A percentile compares a stretch with the other conserved stretches of the same genome.
phyloP scores from a whole-genome alignment of 179 eudicot species.

The Sideroxylon spinosum region DNA sequence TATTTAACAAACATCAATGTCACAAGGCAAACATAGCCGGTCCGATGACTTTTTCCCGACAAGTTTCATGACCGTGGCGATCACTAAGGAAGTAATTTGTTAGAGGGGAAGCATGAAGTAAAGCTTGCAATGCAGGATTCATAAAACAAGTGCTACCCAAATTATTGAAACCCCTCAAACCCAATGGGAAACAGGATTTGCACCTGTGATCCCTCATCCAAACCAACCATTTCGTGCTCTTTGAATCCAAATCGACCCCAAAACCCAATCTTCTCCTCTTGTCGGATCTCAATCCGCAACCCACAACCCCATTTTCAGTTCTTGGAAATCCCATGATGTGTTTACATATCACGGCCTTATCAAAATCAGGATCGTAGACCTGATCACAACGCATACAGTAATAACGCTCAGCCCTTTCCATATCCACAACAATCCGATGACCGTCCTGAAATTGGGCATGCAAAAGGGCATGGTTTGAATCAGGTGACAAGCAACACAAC shows the following conservation, averaged over 20 bases:
- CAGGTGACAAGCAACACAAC: slow-evolving; percentile 36
- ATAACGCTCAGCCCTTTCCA: slow-evolving; percentile 34
- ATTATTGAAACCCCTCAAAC: too few relatives aligned
- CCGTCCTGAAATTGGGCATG: slow-evolving; percentile 34
- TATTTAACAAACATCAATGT: too few relatives aligned
- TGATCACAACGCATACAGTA: slow-evolving; percentile 41
- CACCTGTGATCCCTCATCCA: slow-evolving; percentile 25
- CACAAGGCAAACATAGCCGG: too few relatives aligned
- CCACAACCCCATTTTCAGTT: neutral
- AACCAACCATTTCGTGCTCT: slow-evolving; percentile 14
- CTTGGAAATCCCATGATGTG: slow-evolving; percentile 16
- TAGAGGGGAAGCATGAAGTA: too few relatives aligned
- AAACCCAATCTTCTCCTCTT: slow-evolving; percentile 28
- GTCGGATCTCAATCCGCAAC: slow-evolving; percentile 10
- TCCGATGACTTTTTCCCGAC: too few relatives aligned
- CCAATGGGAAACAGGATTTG: slow-evolving; percentile 27
- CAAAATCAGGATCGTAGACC: slow-evolving; percentile 45
- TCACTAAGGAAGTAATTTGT: too few relatives aligned
- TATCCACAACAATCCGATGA: slow-evolving; percentile 42
- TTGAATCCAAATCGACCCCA: slow-evolving; percentile 24
- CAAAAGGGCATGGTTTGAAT: slow-evolving; percentile 46
- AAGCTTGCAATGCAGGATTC: too few relatives aligned
- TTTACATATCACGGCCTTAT: slow-evolving; percentile 28
- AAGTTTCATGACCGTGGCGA: too few relatives aligned
- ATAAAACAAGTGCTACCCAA: too few relatives aligned